These are phyloP conservation scores for Elsinoe perseae DNA, from an alignment of 2,329 filamentous ascomycete species.

Conservation along the genomic window DNA sequence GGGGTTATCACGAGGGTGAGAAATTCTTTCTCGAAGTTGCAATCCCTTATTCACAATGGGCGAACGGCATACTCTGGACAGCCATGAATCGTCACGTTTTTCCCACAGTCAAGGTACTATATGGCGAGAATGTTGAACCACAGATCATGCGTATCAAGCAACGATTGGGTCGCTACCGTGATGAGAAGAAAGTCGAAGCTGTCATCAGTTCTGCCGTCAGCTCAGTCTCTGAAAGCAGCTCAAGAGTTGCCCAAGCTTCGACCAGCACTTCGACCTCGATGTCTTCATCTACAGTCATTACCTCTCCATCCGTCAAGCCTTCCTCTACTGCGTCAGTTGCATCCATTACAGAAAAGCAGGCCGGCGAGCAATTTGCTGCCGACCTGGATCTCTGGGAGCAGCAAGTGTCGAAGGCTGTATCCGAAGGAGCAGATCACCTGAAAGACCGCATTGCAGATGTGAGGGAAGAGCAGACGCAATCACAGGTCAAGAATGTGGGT, in stretches of 20 bases:
- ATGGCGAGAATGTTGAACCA: conserved; percentile 88
- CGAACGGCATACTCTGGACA: conserved; percentile 58
- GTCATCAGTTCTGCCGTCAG: conserved; percentile 39
- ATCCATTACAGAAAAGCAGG: conserved; percentile 30
- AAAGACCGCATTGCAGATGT: conserved; percentile 60
- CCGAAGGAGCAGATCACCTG: conserved; percentile 69
- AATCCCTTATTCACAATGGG: conserved; percentile 63
- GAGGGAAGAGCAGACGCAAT: conserved; percentile 60
- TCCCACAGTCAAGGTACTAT: conserved; percentile 72
- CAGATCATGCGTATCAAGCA: conserved; percentile 89
- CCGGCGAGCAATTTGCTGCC: conserved; percentile 57
- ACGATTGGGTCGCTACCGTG: conserved; percentile 69
- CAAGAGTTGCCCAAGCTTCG: conserved; percentile 19
- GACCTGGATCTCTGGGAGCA: conserved; percentile 81
- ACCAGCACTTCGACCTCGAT: conserved; percentile 21
- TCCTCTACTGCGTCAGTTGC: background rate
- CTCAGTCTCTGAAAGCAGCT: conserved; percentile 4
- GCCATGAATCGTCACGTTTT: conserved; percentile 72
- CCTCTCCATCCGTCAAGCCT: background rate
- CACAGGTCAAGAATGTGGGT: conserved; percentile 59
- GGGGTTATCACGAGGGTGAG: conserved; percentile 59
- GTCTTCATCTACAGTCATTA: background rate
- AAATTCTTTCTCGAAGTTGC: conserved; percentile 61
- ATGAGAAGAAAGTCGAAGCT: conserved; percentile 55
- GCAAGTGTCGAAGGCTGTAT: conserved; percentile 77